phyloP scores from a whole-genome alignment of 371 early-diverging fungal genomes.

The Scutellospora calospora region DNA sequence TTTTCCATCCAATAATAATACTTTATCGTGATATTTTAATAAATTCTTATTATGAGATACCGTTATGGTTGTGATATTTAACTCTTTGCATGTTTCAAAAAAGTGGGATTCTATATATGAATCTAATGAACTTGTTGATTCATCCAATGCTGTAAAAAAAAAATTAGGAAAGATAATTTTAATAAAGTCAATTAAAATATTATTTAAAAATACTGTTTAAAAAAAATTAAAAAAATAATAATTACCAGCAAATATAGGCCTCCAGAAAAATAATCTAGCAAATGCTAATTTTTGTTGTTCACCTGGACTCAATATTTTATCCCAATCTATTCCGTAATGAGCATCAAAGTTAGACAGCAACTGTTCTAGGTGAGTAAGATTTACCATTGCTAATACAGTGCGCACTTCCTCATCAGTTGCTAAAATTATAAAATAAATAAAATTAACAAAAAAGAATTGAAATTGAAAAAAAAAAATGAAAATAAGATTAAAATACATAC shows the following conservation, averaged over 20 bases:
- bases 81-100: conserved; percentile 57
- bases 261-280: conserved; percentile 72
- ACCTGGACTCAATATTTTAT: conserved; percentile 77
- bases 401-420: conserved; percentile 64
- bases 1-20: conserved; percentile 48
- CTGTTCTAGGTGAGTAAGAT: conserved; percentile 60
- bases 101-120: conserved; percentile 58
- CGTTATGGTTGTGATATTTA: conserved; percentile 72
- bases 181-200: neutral
- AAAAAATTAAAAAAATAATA: neutral
- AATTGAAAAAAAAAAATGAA: neutral
- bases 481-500: conserved; percentile 1
- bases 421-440: conserved; percentile 18
- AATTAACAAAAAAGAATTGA: neutral
- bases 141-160: conserved; percentile 67
- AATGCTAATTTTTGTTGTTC: conserved; percentile 79
- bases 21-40: conserved; percentile 59
- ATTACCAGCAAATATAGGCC: conserved; percentile 74
- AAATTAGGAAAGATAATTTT: neutral
- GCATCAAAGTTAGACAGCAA: conserved; percentile 62
- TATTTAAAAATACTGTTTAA: conserved; percentile 1
- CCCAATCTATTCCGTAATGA: conserved; percentile 68
- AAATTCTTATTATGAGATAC: conserved; percentile 70
- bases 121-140: conserved; percentile 79
- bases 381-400: conserved; percentile 57